Evolutionary conservation across 345 rosid genomes (phyloP).

Genomic region (Anacardium occidentale): DNA sequence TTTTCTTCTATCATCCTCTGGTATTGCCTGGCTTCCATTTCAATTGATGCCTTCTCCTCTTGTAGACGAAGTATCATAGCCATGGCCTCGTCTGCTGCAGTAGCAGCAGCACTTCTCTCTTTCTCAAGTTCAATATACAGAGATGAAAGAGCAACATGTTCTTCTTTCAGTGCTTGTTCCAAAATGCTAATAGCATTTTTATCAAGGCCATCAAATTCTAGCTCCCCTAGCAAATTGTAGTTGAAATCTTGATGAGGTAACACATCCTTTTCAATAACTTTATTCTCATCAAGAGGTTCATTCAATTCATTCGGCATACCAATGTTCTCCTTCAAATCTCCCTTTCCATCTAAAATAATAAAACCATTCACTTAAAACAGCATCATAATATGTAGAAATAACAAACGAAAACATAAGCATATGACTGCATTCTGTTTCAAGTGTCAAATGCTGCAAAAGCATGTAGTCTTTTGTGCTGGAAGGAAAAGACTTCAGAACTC

Average conservation of each 20-base stretch:
- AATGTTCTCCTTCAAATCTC: constrained; percentile 33
- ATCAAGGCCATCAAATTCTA: constrained; percentile 27
- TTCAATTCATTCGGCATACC: constrained; percentile 27
- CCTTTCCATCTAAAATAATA: constrained; percentile 37
- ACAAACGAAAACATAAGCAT: constrained; percentile 8
- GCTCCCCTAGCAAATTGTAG: constrained; percentile 25
- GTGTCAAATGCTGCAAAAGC: neutral
- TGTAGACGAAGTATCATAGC: constrained; percentile 64
- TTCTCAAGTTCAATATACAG: constrained; percentile 67
- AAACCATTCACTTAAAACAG: constrained; percentile 23
- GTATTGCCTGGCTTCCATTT: constrained; percentile 72
- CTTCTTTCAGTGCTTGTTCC: constrained; percentile 48
- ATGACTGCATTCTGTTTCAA: neutral
- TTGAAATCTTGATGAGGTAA: constrained; percentile 25
- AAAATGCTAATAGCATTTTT: constrained; percentile 31
- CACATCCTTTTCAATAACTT: constrained; percentile 27
- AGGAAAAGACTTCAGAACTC: neutral
- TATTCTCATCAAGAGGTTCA: constrained; percentile 26
- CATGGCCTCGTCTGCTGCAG: constrained; percentile 76
- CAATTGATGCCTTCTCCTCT: constrained; percentile 62
- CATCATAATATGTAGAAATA: constrained; percentile 2
- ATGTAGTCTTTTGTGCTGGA: neutral
- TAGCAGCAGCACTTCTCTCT: constrained; percentile 72
- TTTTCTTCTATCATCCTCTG: constrained; percentile 78
- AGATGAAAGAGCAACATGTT: constrained; percentile 38